Conservation (phyloP, 164 flowering plant genomes). For the Kalanchoe fedtschenkoi region DNA sequence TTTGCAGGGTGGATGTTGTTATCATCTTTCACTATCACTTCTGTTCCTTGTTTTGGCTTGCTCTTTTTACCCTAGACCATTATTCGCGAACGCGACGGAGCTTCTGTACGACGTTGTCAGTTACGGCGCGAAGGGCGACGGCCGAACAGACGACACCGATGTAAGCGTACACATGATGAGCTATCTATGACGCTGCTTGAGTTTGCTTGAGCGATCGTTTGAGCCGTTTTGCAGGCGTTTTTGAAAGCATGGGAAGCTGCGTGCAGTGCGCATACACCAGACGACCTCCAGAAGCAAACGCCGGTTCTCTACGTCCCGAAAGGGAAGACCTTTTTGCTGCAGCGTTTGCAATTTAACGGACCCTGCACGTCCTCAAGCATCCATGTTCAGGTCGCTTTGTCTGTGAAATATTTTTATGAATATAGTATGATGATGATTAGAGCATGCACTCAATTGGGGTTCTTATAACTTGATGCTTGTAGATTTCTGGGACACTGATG, state of each 20-base stretch:
- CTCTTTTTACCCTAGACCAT: no score
- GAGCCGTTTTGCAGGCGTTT: background rate
- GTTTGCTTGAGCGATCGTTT: background rate
- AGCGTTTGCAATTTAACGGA: background rate
- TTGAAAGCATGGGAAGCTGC: background rate
- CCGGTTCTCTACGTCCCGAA: background rate
- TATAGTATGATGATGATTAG: background rate
- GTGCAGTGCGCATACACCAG: background rate
- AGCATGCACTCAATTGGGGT: background rate
- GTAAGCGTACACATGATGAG: background rate
- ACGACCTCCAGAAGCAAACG: background rate
- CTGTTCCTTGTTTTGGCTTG: no score
- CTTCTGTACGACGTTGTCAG: background rate
- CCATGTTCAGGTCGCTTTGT: background rate
- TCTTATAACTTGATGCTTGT: no score
- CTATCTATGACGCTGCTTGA: background rate
- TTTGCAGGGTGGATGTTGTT: no score
- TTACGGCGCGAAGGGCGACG: background rate
- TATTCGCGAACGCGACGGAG: no score
- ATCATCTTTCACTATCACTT: no score
- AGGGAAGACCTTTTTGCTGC: background rate
- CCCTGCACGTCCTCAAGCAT: background rate
- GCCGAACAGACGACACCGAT: background rate
- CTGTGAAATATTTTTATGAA: background rate
- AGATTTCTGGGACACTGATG: slow-evolving; percentile 2